Evolutionary conservation across 305 asterid species (phyloP).

Genomic region (Salvia sclarea): DNA sequence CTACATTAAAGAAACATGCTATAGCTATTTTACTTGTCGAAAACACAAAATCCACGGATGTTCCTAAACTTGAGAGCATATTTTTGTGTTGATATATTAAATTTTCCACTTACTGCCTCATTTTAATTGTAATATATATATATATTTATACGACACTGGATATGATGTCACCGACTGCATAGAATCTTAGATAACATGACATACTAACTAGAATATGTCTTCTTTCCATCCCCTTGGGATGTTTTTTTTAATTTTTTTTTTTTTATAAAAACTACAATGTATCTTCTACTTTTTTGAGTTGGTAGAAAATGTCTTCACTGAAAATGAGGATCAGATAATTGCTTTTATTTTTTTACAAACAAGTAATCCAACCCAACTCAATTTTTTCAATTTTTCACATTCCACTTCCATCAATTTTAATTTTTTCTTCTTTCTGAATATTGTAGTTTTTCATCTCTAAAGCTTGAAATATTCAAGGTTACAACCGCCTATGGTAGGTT

Average conservation of each 20-base stretch:
- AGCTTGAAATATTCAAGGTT: neutral
- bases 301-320: neutral
- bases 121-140: no score
- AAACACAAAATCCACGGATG: neutral
- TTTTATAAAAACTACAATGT: no score
- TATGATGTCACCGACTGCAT: neutral
- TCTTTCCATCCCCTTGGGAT: no score
- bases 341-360: no score
- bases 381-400: no score
- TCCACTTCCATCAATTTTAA: no score
- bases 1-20: neutral
- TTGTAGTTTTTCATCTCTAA: no score
- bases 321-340: conserved; percentile 1
- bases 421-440: no score
- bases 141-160: no score
- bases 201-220: neutral
- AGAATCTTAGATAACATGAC: conserved; percentile 2
- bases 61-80: neutral
- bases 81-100: neutral
- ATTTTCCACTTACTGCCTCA: neutral
- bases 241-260: no score
- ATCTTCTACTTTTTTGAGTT: no score
- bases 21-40: conserved; percentile 1
- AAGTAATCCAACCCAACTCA: no score
- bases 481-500: neutral